Conservation (phyloP, 305 asterid species). For the Fraxinus platypoda region DNA sequence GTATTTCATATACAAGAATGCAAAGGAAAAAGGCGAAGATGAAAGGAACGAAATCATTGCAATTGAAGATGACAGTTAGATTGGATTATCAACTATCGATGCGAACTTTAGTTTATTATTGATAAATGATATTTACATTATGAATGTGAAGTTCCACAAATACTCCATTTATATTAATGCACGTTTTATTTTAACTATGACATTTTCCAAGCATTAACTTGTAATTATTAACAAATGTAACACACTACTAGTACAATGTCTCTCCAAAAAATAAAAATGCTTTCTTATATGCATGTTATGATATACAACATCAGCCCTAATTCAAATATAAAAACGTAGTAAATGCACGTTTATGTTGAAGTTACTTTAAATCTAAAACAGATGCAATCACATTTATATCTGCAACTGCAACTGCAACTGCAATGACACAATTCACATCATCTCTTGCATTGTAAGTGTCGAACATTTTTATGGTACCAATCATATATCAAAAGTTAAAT, state of each 20-base stretch:
- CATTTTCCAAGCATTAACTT: background rate
- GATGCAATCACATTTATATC: background rate
- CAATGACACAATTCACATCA: background rate
- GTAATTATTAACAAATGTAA: too few relatives aligned
- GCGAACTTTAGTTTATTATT: background rate
- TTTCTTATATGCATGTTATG: background rate
- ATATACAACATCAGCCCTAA: background rate
- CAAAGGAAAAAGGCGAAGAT: too few relatives aligned
- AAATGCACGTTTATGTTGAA: background rate
- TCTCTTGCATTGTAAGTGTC: background rate
- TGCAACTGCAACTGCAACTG: background rate
- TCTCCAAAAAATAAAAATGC: too few relatives aligned
- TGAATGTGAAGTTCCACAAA: background rate
- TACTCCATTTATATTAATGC: background rate
- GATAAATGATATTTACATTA: too few relatives aligned
- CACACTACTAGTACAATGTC: background rate
- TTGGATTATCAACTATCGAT: too few relatives aligned
- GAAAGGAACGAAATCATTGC: too few relatives aligned
- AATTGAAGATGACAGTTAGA: too few relatives aligned
- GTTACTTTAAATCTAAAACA: background rate
- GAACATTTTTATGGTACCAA: background rate
- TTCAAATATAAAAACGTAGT: background rate
- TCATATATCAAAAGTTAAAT: background rate
- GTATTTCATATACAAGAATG: too few relatives aligned
- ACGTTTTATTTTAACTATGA: background rate